These are phyloP conservation scores for Dryas octopetala DNA, from an alignment of 306 rosid species.

Conservation along the genomic window DNA sequence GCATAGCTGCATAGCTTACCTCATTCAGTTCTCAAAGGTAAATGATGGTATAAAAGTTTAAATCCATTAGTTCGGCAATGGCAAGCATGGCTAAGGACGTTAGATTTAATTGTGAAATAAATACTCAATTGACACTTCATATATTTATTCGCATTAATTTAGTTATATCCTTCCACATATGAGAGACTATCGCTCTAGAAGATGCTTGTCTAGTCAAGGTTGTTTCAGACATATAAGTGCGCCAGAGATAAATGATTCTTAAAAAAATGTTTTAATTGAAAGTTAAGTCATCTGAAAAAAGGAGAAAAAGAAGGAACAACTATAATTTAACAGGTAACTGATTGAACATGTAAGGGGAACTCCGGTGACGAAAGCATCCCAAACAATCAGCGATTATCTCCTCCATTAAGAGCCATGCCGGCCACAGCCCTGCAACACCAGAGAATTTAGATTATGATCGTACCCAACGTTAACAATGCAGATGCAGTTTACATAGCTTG, in stretches of 20 bases:
- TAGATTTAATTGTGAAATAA: background rate
- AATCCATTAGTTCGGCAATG: background rate
- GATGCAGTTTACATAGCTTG: background rate
- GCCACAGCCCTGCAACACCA: constrained; percentile 62
- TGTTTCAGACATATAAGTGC: constrained; percentile 23
- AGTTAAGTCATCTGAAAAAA: constrained; percentile 26
- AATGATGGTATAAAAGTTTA: background rate
- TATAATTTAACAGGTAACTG: constrained; percentile 27
- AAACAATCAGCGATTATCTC: constrained; percentile 52
- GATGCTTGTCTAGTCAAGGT: constrained; percentile 23
- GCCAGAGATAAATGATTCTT: constrained; percentile 6
- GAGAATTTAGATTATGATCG: background rate
- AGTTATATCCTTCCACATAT: constrained; percentile 31
- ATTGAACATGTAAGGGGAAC: constrained; percentile 27
- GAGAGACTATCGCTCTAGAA: constrained; percentile 19
- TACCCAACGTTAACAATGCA: background rate
- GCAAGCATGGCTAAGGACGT: background rate
- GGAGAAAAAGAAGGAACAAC: constrained; percentile 29
- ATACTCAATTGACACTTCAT: constrained; percentile 4
- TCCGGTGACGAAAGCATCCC: constrained; percentile 27
- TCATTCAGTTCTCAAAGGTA: too few relatives aligned
- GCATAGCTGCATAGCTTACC: too few relatives aligned
- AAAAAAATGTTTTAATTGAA: constrained; percentile 29
- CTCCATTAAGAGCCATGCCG: constrained; percentile 42
- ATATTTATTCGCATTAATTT: constrained; percentile 35